Evolutionary conservation across 257 asterid genomes (phyloP), one percentile per base, ranked within the genome.

Genomic region (Sherardia arvensis): DNA sequence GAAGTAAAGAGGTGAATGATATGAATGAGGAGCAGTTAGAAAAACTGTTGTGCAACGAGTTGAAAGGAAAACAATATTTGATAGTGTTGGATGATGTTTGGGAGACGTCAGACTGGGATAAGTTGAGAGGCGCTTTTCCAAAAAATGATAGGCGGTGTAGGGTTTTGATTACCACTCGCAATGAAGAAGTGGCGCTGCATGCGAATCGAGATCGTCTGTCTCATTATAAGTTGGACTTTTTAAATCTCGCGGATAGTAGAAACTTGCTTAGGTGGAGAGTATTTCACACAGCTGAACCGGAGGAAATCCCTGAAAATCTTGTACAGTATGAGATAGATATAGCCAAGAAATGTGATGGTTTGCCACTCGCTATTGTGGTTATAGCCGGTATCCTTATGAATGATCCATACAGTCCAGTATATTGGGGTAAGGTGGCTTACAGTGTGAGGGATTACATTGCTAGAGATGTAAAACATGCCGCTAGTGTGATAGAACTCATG

Each of bases 191-290:
- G 59, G 79, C 75, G 11, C 25, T 0, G 29, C 10, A 30, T 25
- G 75, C 62, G 6, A 70, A 33, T 28, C 25, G 7, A 4, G 29
- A 5, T 3, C 27, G 36, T 6, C 7, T 5, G 61, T 69, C 27
- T 4, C 7, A 6, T 15, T 59, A 73, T 40, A 0, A 33, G 10
- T 40, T 73, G 62, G 61, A 64, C 2, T 73, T 69, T 26, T 26
- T 77, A 15, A n/a, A n/a, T n/a, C n/a, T n/a, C 14, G 66, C 56
- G 2, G 71, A 73, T 6, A 73, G 81, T 64, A 36, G 61, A 53
- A 23, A 67, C 62, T 22, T 73, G 58, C 66, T 73, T 0, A 4
- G 61, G 65, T 61, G 47, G 51, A 67, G 30, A 53, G 69, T 62
- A 28, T 64, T 67, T 55, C 56, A 1, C 56, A 1, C 0, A 14